Percentiles rank a stretch among this genome's conserved stretches.
Evolutionary conservation across 2,329 filamentous ascomycete species (phyloP).

Genomic region (Colletotrichum limetticola): DNA sequence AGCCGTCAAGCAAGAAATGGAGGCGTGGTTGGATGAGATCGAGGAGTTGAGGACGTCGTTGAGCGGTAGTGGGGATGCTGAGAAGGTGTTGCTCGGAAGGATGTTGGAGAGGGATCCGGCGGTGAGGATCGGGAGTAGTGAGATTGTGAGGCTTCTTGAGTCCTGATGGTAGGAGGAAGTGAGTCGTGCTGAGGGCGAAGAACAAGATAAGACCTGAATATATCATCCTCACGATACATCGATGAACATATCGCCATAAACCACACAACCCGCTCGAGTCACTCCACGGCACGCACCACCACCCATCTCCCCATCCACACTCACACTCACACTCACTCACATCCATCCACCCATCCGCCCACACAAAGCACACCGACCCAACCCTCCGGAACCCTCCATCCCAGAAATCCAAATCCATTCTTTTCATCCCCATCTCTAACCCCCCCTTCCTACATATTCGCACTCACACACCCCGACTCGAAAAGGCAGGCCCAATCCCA

Average conservation of each 20-base stretch:
- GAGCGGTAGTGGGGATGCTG: not conserved
- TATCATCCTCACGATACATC: not conserved
- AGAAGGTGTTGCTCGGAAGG: not conserved
- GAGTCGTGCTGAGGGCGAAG: too few relatives aligned
- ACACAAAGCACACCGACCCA: not conserved
- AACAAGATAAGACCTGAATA: rapidly evolving
- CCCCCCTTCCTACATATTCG: not conserved
- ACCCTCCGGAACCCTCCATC: not conserved
- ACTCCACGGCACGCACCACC: not conserved
- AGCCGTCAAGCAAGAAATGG: not conserved
- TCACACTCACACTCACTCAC: too few relatives aligned
- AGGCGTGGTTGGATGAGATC: not conserved
- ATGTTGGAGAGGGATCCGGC: not conserved
- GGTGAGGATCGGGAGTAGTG: not conserved
- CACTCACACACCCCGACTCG: not conserved
- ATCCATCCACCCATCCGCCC: too few relatives aligned
- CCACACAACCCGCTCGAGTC: not conserved
- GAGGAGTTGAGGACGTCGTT: not conserved
- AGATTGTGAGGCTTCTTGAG: not conserved
- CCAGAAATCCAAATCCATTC: not conserved
- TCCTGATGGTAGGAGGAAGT: too few relatives aligned
- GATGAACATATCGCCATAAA: not conserved
- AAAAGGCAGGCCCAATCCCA: not conserved
- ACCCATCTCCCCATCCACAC: too few relatives aligned
- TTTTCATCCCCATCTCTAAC: too few relatives aligned